Evolutionary conservation across 805 yeast genomes (phyloP), one percentile per base, ranked within the genome.

Genomic region (Zygosaccharomyces lentus): DNA sequence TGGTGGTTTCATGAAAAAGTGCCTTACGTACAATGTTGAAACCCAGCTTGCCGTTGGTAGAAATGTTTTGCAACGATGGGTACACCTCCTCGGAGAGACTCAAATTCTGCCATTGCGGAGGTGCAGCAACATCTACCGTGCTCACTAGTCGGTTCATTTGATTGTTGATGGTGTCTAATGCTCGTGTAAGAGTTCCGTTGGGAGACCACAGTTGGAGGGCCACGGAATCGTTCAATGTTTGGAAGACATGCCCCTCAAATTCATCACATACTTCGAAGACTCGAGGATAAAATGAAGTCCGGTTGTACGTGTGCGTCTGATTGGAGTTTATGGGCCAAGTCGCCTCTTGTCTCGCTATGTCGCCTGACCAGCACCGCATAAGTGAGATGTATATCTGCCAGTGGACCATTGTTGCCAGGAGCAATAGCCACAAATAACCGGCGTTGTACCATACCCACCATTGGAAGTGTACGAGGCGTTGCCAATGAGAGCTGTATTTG

Each of bases 381-480:
- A 44, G n/a, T 23, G 48, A 41, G 9, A 30, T 5, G 17, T 39
- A 30, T 7, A 49, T 29, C 21, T 49, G 52, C 45, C 46, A 51
- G 30, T 51, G 50, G 23, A 54, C 16, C 9, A 50, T 9, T n/a
- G 45, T 35, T 34, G 41, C 40, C 7, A 50, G 26, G 3, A 49
- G 10, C 8, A 54, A 42, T 16, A 47, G 15, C 48, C 49, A 48
- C 10, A 54, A 37, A 15, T 44, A 35, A 34, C 34, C 41, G 0
- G 55, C 53, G 19, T 43, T 48, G 9, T 54, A 45, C 26, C 43
- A 41, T 10, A 54, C 43, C 57, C 57, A 54, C 45, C 50, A 52
- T 36, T 35, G 43, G 21, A 31, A 34, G 9, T 21, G 17, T 5
- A 38, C 27, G 9, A 45, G 15, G 9, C 37, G 36, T 10, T 35